These are phyloP conservation scores for Phytopythium vexans DNA, from an alignment of 352 stramenopile genomes.

Conservation along the genomic window DNA sequence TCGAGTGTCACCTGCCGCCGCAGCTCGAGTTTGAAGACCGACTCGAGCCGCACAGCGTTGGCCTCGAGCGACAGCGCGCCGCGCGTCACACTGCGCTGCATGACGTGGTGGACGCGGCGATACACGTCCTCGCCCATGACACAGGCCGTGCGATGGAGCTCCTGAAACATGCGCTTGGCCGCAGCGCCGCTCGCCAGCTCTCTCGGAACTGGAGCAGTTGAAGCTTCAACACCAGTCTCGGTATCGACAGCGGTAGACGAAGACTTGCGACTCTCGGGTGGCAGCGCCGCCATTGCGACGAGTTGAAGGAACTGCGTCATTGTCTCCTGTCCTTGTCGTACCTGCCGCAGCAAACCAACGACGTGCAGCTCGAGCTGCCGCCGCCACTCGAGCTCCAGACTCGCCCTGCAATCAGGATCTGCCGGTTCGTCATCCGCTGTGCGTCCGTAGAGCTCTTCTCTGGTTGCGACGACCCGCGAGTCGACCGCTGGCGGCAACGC, in stretches of 20 bases:
- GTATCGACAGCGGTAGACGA: conserved; percentile 4
- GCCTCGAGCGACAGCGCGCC: conserved; percentile 39
- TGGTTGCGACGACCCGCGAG: neutral
- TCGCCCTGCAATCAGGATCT: neutral
- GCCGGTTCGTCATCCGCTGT: neutral
- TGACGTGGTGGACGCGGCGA: conserved; percentile 27
- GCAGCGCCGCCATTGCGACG: conserved; percentile 1
- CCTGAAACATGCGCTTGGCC: conserved; percentile 28
- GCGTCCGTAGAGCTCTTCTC: neutral
- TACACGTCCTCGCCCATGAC: conserved; percentile 46
- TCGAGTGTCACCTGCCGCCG: conserved; percentile 53
- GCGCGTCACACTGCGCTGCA: conserved; percentile 38
- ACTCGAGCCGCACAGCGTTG: conserved; percentile 47
- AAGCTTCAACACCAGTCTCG: no score
- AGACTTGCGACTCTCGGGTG: conserved; percentile 3
- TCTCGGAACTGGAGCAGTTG: neutral
- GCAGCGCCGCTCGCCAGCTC: neutral
- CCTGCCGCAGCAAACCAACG: conserved; percentile 35
- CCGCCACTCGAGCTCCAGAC: conserved; percentile 18
- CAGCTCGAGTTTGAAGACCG: conserved; percentile 61
- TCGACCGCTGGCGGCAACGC: conserved; percentile 4
- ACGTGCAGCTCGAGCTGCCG: conserved; percentile 43
- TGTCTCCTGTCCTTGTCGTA: conserved; percentile 29
- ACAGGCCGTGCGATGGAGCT: conserved; percentile 29
- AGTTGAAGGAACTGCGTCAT: conserved; percentile 33